A percentile compares a stretch with the other conserved stretches of the same genome.
Evolutionary conservation across 2,329 filamentous ascomycete genomes (phyloP).

Genomic region (Plectosphaerella sp.): DNA sequence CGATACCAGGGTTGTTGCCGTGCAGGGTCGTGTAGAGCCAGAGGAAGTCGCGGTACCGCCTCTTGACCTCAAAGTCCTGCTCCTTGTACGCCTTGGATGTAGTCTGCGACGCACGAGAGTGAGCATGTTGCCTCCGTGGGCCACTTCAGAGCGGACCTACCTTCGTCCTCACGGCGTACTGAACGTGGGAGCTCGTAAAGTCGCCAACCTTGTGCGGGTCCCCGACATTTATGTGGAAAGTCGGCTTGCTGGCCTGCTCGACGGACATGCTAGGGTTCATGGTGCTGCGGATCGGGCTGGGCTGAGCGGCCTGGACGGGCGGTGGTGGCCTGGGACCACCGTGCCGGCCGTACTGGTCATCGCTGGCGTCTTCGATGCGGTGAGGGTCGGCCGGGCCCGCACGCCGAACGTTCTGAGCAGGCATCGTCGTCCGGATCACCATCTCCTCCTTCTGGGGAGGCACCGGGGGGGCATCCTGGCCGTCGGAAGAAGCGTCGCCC

Average conservation of each 20-base stretch:
- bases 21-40: conserved; percentile 97
- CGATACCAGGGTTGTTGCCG: conserved; percentile 88
- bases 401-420: conserved; percentile 33
- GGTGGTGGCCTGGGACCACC: conserved; percentile 61
- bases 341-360: conserved; percentile 42
- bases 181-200: conserved; percentile 93
- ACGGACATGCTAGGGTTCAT: conserved; percentile 78
- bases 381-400: conserved; percentile 52
- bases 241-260: conserved; percentile 89
- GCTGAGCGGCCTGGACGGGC: conserved; percentile 54
- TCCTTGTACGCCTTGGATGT: conserved; percentile 94
- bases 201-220: conserved; percentile 98
- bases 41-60: conserved; percentile 92
- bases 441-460: conserved; percentile 65
- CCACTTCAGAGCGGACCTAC: conserved; percentile 37
- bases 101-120: conserved; percentile 53
- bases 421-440: conserved; percentile 56
- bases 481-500: conserved; percentile 36
- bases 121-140: not conserved
- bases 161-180: conserved; percentile 93
- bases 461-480: conserved; percentile 56
- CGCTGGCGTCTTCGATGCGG: conserved; percentile 66
- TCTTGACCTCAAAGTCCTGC: conserved; percentile 86
- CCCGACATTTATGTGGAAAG: conserved; percentile 84
- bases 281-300: conserved; percentile 45